These are phyloP conservation scores for Elsinoe necatrix DNA, from an alignment of 2,329 filamentous ascomycete species.

Conservation along the genomic window DNA sequence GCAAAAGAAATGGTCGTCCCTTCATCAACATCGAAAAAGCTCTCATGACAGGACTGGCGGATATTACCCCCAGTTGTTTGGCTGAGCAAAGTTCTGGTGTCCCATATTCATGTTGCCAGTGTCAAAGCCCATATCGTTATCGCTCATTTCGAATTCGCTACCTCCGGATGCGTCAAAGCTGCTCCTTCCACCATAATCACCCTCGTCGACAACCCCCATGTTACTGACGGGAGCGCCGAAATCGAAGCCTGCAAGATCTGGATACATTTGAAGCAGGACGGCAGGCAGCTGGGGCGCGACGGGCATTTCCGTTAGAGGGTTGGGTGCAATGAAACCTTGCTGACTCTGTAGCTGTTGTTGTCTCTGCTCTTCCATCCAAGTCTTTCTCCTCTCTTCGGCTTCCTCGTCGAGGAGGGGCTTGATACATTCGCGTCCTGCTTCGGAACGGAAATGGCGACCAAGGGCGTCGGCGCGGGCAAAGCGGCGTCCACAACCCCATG, in stretches of 20 bases:
- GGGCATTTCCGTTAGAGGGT: constrained; percentile 31
- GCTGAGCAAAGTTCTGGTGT: neutral
- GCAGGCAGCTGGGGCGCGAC: constrained; percentile 60
- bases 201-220: constrained; percentile 51
- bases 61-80: neutral
- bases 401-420: constrained; percentile 96
- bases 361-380: constrained; percentile 50
- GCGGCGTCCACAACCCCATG: constrained; percentile 87
- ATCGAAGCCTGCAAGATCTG: constrained; percentile 80
- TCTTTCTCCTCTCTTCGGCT: constrained; percentile 68
- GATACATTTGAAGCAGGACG: constrained; percentile 83
- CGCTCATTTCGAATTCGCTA: constrained; percentile 42
- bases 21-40: neutral
- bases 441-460: constrained; percentile 76
- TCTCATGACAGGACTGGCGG: neutral
- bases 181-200: constrained; percentile 66
- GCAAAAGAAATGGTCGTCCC: neutral
- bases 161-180: constrained; percentile 67
- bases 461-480: constrained; percentile 94
- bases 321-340: constrained; percentile 32
- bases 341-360: constrained; percentile 56
- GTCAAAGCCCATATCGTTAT: constrained; percentile 5
- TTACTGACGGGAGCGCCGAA: constrained; percentile 53
- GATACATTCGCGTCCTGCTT: constrained; percentile 92
- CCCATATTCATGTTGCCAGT: neutral